Evolutionary conservation across 805 yeast species (phyloP).

Genomic region (Hanseniaspora nectarophila): DNA sequence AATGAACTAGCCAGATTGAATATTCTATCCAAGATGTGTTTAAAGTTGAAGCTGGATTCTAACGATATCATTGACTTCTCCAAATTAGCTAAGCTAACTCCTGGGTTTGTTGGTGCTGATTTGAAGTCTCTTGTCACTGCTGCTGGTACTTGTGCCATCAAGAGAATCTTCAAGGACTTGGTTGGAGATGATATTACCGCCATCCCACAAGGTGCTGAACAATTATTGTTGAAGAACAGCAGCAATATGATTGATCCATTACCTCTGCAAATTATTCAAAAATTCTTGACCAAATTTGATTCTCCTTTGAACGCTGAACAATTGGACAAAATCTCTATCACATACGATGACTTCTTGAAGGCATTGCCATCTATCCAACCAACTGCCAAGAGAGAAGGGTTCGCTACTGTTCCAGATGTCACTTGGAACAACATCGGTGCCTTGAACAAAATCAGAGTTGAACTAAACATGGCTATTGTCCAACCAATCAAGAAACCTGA

Average conservation of each 20-base stretch:
- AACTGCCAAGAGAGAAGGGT: conserved; percentile 94
- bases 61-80: conserved; percentile 54
- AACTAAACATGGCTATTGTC: conserved; percentile 91
- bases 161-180: conserved; percentile 65
- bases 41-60: conserved; percentile 44
- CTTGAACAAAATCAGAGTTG: conserved; percentile 63
- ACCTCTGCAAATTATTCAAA: conserved; percentile 54
- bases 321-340: conserved; percentile 62
- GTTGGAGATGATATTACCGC: conserved; percentile 16
- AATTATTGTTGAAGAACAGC: conserved; percentile 25
- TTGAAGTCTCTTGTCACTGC: conserved; percentile 86
- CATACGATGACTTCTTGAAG: conserved; percentile 62
- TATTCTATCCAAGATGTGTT: conserved; percentile 65
- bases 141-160: conserved; percentile 88
- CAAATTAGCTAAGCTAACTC: conserved; percentile 78
- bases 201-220: conserved; percentile 15
- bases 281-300: conserved; percentile 63
- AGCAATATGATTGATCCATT: conserved; percentile 28
- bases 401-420: conserved; percentile 96
- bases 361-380: conserved; percentile 94
- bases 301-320: conserved; percentile 66
- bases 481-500: conserved; percentile 94
- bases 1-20: conserved; percentile 68
- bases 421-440: conserved; percentile 96
- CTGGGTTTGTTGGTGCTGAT: conserved; percentile 97